Evolutionary conservation across 1,139 yeast genomes (phyloP).

Genomic region (Pichia sp.): DNA sequence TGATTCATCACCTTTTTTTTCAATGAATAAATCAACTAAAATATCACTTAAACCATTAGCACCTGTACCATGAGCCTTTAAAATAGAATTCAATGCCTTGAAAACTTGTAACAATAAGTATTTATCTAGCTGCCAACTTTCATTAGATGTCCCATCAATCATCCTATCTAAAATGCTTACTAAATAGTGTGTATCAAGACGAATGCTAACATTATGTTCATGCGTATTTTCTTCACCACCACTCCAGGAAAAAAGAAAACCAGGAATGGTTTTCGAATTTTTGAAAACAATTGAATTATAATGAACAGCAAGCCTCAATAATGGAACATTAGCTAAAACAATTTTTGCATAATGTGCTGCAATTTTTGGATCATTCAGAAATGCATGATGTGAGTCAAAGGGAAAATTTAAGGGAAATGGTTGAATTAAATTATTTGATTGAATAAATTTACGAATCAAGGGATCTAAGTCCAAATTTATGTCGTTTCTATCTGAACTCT

Average conservation of each 20-base stretch:
- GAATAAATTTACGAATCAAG: slow-evolving; percentile 22
- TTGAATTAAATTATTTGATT: slow-evolving; percentile 22
- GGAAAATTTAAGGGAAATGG: slow-evolving; percentile 26
- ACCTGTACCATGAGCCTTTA: slow-evolving; percentile 18
- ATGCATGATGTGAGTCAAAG: slow-evolving; percentile 18
- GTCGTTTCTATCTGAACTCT: neutral
- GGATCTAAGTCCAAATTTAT: slow-evolving; percentile 6
- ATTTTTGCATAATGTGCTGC: slow-evolving; percentile 15
- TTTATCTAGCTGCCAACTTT: slow-evolving; percentile 22
- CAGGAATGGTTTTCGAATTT: slow-evolving; percentile 8
- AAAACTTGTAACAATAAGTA: slow-evolving; percentile 23
- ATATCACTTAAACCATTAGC: slow-evolving; percentile 12
- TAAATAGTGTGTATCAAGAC: slow-evolving; percentile 23
- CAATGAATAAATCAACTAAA: slow-evolving; percentile 16
- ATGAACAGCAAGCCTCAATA: slow-evolving; percentile 14
- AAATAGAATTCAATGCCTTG: slow-evolving; percentile 22
- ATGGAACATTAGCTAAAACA: slow-evolving; percentile 16
- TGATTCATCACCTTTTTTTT: slow-evolving; percentile 11
- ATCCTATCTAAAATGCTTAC: slow-evolving; percentile 18
- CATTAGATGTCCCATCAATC: slow-evolving; percentile 21
- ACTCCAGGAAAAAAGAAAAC: slow-evolving; percentile 20
- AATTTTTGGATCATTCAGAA: slow-evolving; percentile 17
- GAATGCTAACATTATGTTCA: slow-evolving; percentile 14
- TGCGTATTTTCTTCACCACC: slow-evolving; percentile 10
- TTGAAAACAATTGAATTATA: slow-evolving; percentile 10